Base-by-base conservation (phyloP, 371 early-diverging fungal genomes). In the Mucor racemosus region DNA sequence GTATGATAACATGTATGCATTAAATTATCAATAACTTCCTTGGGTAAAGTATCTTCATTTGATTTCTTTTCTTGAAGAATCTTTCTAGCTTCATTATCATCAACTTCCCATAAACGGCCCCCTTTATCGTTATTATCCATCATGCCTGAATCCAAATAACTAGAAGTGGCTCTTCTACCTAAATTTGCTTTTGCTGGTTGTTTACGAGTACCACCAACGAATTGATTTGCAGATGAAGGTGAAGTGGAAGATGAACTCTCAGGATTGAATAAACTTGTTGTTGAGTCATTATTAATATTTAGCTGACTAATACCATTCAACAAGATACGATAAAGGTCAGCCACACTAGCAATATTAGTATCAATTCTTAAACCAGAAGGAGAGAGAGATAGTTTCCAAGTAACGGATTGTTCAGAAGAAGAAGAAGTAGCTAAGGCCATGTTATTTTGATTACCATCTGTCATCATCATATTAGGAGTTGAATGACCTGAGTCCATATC, bases 1-100 rank as follows among this genome's bases (percentile, higher is more conserved):
- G 73, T 73, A 40, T 85, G 85, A 59, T 86, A 88, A 44, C 82
- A 82, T 17, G 74, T 78, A 17, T 80, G 81, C 73, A 86, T 84
- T n/a, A 88, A 66, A 35, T 79, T 64, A 41, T 74, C 66, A 26
- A 82, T 57, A 0, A 73, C 73, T 10, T 73, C 76, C 38, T 77
- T 77, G 8, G 80, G 76, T 13, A 82, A 58, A 0, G 66, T 68
- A 58, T 70, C 70, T 19, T 72, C 72, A 3, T 41, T 36, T 4
- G 56, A 21, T 39, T 65, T 57, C 31, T 72, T 75, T 59, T 79
- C 82, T 65, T 78, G 74, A 4, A 77, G 26, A 50, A 82, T 81
- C 46, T 76, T 73, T 48, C 76, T 76, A 15, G 84, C 84, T 67
- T 84, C 81, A 19, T 62, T 71, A 40, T 84, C 84, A 40, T 81